Conservation (phyloP, 345 rosid genomes). For the Hypericum perforatum region DNA sequence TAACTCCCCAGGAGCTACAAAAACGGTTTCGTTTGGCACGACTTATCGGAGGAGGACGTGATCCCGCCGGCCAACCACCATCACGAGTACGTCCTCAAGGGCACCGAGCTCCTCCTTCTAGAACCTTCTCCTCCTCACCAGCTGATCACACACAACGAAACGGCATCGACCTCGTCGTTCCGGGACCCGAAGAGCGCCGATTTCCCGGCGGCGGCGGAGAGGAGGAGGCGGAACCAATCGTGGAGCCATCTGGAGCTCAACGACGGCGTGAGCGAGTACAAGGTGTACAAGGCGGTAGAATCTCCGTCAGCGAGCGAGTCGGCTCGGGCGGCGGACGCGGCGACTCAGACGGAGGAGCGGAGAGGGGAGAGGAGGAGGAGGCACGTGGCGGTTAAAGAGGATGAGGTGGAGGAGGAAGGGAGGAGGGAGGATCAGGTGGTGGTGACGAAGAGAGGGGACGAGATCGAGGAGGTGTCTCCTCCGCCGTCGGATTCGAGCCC, state of each 20-base stretch:
- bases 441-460: conserved; percentile 25
- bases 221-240: conserved; percentile 61
- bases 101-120: conserved; percentile 52
- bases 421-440: not conserved
- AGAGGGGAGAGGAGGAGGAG: conserved; percentile 35
- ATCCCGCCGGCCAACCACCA: conserved; percentile 68
- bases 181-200: conserved; percentile 21
- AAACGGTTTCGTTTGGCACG: conserved; percentile 95
- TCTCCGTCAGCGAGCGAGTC: conserved; percentile 31
- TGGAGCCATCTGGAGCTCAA: conserved; percentile 74
- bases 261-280: conserved; percentile 31
- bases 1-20: conserved; percentile 60
- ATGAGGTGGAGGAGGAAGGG: conserved; percentile 34
- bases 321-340: conserved; percentile 64
- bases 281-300: conserved; percentile 60
- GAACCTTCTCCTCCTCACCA: conserved; percentile 27
- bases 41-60: conserved; percentile 64
- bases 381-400: conserved; percentile 9
- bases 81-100: conserved; percentile 85
- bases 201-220: conserved; percentile 3
- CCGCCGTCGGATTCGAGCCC: conserved; percentile 98
- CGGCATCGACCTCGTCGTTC: conserved; percentile 33
- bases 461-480: conserved; percentile 62
- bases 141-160: conserved; percentile 21
- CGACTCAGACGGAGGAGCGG: conserved; percentile 78